phyloP scores from a whole-genome alignment of 2,329 filamentous ascomycete species.

The Trichoderma guizhouense region DNA sequence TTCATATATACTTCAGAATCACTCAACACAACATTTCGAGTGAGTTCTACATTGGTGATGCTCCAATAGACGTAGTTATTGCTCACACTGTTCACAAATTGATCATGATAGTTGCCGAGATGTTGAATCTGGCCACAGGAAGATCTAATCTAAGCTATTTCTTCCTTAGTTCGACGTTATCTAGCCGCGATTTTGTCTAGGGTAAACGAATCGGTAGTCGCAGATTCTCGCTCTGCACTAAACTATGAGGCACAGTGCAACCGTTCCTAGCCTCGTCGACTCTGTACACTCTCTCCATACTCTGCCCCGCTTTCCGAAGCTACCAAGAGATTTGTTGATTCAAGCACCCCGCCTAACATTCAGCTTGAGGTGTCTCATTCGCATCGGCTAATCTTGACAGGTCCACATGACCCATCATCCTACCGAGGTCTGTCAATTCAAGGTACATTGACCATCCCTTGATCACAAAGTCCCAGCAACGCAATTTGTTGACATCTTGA shows the following conservation, averaged over 20 bases:
- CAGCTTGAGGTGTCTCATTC: neutral
- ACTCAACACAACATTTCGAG: neutral
- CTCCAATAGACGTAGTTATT: neutral
- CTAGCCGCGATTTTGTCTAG: neutral
- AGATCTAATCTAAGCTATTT: neutral
- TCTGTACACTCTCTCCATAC: neutral
- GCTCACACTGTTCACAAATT: neutral
- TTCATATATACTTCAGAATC: neutral
- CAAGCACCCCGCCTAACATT: neutral
- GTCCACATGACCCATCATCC: neutral
- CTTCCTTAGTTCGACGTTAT: neutral
- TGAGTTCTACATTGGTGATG: neutral
- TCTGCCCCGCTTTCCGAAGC: neutral
- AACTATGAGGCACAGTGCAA: neutral
- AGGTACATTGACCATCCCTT: neutral
- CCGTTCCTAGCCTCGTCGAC: no score
- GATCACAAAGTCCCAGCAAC: neutral
- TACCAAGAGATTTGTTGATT: neutral
- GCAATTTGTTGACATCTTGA: neutral
- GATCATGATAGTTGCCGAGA: neutral
- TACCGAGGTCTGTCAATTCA: neutral
- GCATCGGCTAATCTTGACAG: neutral
- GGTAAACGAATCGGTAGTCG: neutral
- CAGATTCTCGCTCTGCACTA: neutral
- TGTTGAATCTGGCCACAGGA: neutral